Percentiles rank a stretch among this genome's conserved stretches.
Conservation (phyloP, 2,329 filamentous ascomycete genomes). For the Anisogramma anomala region DNA sequence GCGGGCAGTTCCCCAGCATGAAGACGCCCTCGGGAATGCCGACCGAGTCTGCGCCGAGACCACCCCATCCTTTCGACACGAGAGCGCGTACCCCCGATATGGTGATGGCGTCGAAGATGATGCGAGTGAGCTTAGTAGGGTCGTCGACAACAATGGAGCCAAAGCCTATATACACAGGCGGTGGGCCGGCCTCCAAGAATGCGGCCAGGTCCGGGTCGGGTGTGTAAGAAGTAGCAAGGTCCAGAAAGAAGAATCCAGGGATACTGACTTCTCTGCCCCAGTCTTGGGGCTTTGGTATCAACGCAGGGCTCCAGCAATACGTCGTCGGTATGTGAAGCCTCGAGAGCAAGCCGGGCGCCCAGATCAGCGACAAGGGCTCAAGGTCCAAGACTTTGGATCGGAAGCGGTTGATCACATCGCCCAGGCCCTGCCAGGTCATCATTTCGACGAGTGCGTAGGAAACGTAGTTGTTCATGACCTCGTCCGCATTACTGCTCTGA, state of each 20-base stretch:
- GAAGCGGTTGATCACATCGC: constrained; percentile 84
- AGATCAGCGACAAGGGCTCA: constrained; percentile 66
- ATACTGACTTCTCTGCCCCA: constrained; percentile 63
- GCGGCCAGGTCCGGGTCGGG: constrained; percentile 52
- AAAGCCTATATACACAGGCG: constrained; percentile 74
- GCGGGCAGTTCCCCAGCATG: constrained; percentile 75
- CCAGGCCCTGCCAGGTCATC: constrained; percentile 86
- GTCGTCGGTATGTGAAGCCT: constrained; percentile 72
- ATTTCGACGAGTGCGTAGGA: constrained; percentile 79
- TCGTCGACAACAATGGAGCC: constrained; percentile 74
- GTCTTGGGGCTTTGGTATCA: constrained; percentile 50
- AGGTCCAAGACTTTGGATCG: constrained; percentile 62
- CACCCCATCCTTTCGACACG: constrained; percentile 82
- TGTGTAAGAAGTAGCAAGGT: constrained; percentile 52
- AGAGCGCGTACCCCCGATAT: constrained; percentile 62
- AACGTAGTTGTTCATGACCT: constrained; percentile 68
- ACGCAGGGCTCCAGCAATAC: constrained; percentile 79
- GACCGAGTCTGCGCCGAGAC: constrained; percentile 60
- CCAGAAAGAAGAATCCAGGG: constrained; percentile 66
- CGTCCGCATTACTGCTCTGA: constrained; percentile 62
- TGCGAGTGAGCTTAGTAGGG: constrained; percentile 55
- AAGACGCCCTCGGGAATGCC: constrained; percentile 65
- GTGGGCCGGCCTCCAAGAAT: constrained; percentile 57
- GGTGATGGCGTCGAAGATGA: constrained; percentile 61
- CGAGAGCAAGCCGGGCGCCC: constrained; percentile 68